Conservation (phyloP, 257 asterid genomes). For the Datura wrightii region DNA sequence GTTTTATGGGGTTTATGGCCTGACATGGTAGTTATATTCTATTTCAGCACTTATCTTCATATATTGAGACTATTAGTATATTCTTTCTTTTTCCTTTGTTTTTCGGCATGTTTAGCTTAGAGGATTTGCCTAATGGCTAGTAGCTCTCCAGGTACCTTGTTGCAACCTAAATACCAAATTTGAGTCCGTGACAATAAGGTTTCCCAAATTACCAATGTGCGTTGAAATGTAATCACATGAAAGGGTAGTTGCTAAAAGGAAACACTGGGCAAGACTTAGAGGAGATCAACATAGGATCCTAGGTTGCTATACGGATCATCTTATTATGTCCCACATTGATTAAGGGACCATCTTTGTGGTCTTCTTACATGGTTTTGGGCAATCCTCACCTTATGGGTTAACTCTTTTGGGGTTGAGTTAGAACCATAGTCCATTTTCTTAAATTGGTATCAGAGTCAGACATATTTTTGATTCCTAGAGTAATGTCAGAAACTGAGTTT, state of each 20-base stretch:
- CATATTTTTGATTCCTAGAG: background rate
- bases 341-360: background rate
- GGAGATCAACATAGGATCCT: background rate
- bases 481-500: background rate
- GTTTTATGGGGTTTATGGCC: background rate
- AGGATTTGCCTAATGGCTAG: background rate
- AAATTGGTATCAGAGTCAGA: background rate
- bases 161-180: background rate
- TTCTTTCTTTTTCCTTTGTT: background rate
- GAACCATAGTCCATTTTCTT: background rate
- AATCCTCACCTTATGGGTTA: background rate
- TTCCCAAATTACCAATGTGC: background rate
- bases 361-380: slow-evolving; percentile 11
- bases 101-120: background rate
- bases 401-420: background rate
- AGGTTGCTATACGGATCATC: background rate
- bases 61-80: background rate
- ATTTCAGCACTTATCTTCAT: background rate
- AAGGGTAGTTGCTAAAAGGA: background rate
- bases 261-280: background rate
- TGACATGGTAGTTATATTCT: background rate
- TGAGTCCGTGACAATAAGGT: background rate
- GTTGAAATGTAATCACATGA: background rate
- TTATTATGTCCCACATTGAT: background rate
- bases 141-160: background rate